Evolutionary conservation across 805 yeast genomes (phyloP).

Genomic region (Ogataea thermomethanolica): DNA sequence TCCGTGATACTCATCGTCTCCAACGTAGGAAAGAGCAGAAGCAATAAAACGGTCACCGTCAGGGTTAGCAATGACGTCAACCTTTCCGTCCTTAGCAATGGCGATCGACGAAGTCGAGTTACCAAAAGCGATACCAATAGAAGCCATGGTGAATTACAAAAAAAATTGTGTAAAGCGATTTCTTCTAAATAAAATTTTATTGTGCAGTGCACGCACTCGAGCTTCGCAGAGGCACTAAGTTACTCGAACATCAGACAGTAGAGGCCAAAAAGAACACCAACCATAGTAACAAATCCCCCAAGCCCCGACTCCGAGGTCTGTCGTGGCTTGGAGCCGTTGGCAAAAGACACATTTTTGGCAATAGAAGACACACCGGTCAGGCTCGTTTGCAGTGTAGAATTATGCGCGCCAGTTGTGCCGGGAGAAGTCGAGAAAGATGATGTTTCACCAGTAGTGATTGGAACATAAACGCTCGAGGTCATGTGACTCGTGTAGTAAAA

Average conservation of each 20-base stretch:
- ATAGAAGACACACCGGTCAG: neutral
- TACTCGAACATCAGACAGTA: slow-evolving; percentile 16
- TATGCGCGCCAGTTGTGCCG: neutral
- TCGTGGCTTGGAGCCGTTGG: slow-evolving; percentile 10
- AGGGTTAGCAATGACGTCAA: slow-evolving; percentile 97
- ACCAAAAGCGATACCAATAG: slow-evolving; percentile 95
- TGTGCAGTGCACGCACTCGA: slow-evolving; percentile 7
- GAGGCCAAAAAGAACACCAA: slow-evolving; percentile 12
- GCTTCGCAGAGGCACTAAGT: neutral
- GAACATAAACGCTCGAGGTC: neutral
- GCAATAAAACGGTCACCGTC: slow-evolving; percentile 98
- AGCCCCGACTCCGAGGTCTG: slow-evolving; percentile 6
- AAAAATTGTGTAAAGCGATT: slow-evolving; percentile 1
- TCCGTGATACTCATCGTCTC: slow-evolving; percentile 95
- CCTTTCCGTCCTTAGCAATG: slow-evolving; percentile 83
- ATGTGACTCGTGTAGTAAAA: neutral
- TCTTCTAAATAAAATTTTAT: slow-evolving; percentile 7
- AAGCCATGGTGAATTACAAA: slow-evolving; percentile 37
- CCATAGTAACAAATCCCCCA: slow-evolving; percentile 11
- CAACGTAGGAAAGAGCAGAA: slow-evolving; percentile 86
- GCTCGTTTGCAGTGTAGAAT: slow-evolving; percentile 2
- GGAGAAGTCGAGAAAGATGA: neutral
- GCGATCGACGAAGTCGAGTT: slow-evolving; percentile 95
- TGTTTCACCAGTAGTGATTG: neutral
- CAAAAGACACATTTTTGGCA: slow-evolving; percentile 8